A percentile compares a stretch with the other conserved stretches of the same genome.
Conservation (phyloP, 192 early-diverging fungal species). For the Mortierella alpina region DNA sequence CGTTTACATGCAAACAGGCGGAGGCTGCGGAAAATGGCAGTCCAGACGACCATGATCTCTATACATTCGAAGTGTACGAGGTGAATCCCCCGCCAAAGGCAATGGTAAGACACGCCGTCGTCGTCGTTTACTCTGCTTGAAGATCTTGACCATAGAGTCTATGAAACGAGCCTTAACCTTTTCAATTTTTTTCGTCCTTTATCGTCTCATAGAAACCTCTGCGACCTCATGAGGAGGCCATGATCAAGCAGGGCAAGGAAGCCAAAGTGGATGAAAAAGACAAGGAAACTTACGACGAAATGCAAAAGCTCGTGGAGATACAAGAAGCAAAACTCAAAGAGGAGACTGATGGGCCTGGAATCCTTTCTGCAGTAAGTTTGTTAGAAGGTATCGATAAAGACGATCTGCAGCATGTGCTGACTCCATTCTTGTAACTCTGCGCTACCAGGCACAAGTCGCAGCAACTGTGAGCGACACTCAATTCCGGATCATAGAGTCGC, state of each 20-base stretch:
- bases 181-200: neutral
- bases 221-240: conserved; percentile 41
- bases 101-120: conserved; percentile 18
- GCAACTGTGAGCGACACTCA: conserved; percentile 27
- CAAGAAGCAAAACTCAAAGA: conserved; percentile 34
- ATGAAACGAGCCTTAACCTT: neutral
- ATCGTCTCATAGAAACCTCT: conserved; percentile 16
- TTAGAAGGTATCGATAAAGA: neutral
- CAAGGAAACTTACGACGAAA: conserved; percentile 30
- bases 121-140: neutral
- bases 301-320: conserved; percentile 46
- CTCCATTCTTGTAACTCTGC: neutral
- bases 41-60: conserved; percentile 83
- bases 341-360: conserved; percentile 19
- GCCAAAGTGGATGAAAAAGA: conserved; percentile 30
- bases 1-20: conserved; percentile 8
- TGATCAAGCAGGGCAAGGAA: conserved; percentile 37
- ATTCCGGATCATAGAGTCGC: conserved; percentile 45
- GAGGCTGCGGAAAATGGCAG: conserved; percentile 49
- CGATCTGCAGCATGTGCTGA: neutral
- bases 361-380: conserved; percentile 30
- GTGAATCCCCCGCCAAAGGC: conserved; percentile 64
- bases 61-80: conserved; percentile 74
- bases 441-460: conserved; percentile 24
- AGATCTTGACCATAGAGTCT: neutral